A percentile compares a stretch with the other conserved stretches of the same genome.
These are phyloP conservation scores for Umbilicus rupestris DNA, from an alignment of 164 flowering plant species.

Conservation along the genomic window DNA sequence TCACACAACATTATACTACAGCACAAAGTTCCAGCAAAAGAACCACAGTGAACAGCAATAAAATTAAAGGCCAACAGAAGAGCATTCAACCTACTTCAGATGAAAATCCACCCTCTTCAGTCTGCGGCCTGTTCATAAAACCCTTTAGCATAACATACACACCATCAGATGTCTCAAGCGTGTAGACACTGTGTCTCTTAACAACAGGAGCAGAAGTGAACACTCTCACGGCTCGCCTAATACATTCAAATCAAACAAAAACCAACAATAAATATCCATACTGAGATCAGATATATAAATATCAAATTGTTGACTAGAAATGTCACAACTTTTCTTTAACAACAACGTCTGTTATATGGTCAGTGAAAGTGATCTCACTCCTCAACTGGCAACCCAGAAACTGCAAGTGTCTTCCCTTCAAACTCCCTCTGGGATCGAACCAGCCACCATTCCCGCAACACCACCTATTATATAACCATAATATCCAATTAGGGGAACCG, in stretches of 20 bases:
- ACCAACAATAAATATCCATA: not conserved
- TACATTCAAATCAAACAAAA: not conserved
- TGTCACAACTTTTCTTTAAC: not conserved
- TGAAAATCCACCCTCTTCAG: slow-evolving; percentile 4
- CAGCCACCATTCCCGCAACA: not conserved
- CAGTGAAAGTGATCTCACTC: not conserved
- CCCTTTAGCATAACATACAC: not conserved
- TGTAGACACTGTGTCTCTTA: not conserved
- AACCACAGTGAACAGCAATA: not conserved
- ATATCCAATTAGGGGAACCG: not conserved
- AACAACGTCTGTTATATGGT: not conserved
- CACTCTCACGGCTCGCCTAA: slow-evolving; percentile 7
- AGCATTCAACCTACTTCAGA: not conserved
- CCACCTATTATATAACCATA: not conserved
- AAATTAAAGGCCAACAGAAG: not conserved
- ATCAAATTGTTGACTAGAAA: not conserved
- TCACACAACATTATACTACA: not conserved
- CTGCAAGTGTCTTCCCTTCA: not conserved
- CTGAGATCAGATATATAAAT: no score
- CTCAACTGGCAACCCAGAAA: not conserved
- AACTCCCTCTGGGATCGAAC: not conserved
- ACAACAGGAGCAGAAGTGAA: slow-evolving; percentile 6
- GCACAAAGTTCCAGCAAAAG: not conserved
- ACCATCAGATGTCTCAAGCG: slow-evolving; percentile 8
- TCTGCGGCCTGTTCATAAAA: not conserved